phyloP scores from a whole-genome alignment of 805 yeast species.

The Ogataea paraovalis region DNA sequence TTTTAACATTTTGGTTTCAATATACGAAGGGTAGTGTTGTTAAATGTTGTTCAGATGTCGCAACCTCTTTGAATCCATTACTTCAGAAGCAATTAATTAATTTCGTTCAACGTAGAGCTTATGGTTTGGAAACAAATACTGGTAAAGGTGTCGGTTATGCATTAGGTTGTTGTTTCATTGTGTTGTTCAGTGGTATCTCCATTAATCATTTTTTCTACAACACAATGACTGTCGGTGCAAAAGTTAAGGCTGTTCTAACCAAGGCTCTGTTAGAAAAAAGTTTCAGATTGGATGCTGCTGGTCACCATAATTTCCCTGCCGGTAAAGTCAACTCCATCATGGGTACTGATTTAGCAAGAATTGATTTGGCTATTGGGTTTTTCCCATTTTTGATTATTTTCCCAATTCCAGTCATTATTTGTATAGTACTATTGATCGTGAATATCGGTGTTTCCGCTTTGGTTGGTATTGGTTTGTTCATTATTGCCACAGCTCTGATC shows the following conservation, averaged over 20 bases:
- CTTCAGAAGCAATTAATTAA: conserved; percentile 59
- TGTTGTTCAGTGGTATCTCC: conserved; percentile 42
- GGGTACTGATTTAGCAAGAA: conserved; percentile 76
- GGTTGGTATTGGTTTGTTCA: conserved; percentile 61
- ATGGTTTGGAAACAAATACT: conserved; percentile 36
- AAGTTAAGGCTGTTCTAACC: conserved; percentile 64
- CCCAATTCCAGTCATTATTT: conserved; percentile 58
- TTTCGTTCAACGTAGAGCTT: conserved; percentile 51
- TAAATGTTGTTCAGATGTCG: conserved; percentile 42
- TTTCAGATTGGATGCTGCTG: conserved; percentile 53
- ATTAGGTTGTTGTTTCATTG: conserved; percentile 61
- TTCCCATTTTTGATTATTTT: conserved; percentile 62
- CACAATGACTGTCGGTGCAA: conserved; percentile 62
- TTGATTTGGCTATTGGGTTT: conserved; percentile 69
- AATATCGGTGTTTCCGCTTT: conserved; percentile 72
- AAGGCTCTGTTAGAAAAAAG: conserved; percentile 66
- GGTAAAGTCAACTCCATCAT: conserved; percentile 75
- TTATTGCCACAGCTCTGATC: conserved; percentile 45
- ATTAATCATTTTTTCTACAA: conserved; percentile 63
- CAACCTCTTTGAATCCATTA: conserved; percentile 58
- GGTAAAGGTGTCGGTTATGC: conserved; percentile 77
- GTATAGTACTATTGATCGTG: conserved; percentile 59
- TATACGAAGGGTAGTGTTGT: conserved; percentile 38
- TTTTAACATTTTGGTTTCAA: conserved; percentile 44
- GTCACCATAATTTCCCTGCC: conserved; percentile 60